phyloP scores from a whole-genome alignment of 257 asterid species.

The Ehretia macrophylla region DNA sequence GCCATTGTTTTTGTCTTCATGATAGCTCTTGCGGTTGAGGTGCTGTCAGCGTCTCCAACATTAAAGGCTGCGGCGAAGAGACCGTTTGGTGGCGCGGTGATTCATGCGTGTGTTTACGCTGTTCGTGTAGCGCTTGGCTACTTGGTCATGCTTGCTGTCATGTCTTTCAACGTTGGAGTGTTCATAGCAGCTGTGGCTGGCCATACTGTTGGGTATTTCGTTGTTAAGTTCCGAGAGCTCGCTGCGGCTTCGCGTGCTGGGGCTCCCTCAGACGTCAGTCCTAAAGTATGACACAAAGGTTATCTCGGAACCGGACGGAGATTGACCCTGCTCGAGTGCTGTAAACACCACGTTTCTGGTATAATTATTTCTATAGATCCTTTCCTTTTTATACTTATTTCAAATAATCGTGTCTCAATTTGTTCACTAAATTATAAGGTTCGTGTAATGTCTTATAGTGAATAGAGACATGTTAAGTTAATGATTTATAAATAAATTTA shows the following conservation, averaged over 20 bases:
- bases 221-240: slow-evolving; percentile 33
- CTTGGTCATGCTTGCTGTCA: slow-evolving; percentile 70
- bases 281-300: not conserved
- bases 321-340: too few species aligned
- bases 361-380: too few species aligned
- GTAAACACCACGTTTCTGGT: too few species aligned
- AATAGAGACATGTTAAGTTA: too few species aligned
- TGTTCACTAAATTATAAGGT: too few species aligned
- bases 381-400: too few species aligned
- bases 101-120: slow-evolving; percentile 32
- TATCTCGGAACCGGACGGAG: too few species aligned
- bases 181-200: slow-evolving; percentile 56
- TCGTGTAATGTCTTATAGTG: too few species aligned
- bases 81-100: slow-evolving; percentile 25
- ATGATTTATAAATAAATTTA: too few species aligned
- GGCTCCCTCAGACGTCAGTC: not conserved
- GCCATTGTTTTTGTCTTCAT: slow-evolving; percentile 48
- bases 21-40: slow-evolving; percentile 35
- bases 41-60: slow-evolving; percentile 29
- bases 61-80: slow-evolving; percentile 15
- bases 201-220: slow-evolving; percentile 40
- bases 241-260: slow-evolving; percentile 4
- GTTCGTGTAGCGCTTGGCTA: slow-evolving; percentile 63
- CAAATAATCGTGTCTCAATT: too few species aligned
- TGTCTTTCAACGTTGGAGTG: slow-evolving; percentile 69